Evolutionary conservation across 345 rosid species (phyloP).

Genomic region (Eucalyptus dawsonii): DNA sequence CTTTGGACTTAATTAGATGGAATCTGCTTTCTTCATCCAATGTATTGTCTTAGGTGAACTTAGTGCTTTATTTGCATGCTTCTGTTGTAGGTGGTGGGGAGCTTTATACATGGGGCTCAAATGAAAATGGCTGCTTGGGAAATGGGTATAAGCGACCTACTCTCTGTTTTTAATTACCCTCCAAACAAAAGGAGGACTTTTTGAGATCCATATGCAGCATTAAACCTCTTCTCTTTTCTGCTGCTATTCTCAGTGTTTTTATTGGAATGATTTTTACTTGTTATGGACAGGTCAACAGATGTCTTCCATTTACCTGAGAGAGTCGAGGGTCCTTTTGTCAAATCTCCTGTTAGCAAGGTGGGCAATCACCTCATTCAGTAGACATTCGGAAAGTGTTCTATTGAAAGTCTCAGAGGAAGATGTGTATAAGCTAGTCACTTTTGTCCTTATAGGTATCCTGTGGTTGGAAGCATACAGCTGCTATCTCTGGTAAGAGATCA

Average conservation of each 20-base stretch:
- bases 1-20: neutral
- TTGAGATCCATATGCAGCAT: neutral
- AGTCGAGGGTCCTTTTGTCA: slow-evolving; percentile 62
- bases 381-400: neutral
- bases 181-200: neutral
- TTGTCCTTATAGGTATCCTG: slow-evolving; percentile 55
- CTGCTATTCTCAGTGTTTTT: neutral
- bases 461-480: slow-evolving; percentile 99
- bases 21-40: neutral
- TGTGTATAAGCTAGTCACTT: neutral
- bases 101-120: slow-evolving; percentile 81
- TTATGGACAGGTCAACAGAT: slow-evolving; percentile 39
- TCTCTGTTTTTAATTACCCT: neutral
- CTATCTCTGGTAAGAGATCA: slow-evolving; percentile 57
- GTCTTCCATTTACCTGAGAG: slow-evolving; percentile 56
- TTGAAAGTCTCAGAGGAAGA: neutral
- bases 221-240: neutral
- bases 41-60: neutral
- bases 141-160: slow-evolving; percentile 28
- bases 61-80: neutral
- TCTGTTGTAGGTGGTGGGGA: slow-evolving; percentile 55
- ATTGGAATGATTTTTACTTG: neutral
- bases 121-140: slow-evolving; percentile 96
- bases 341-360: slow-evolving; percentile 54
- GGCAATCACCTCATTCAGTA: neutral